Evolutionary conservation across 176 grass and related monocot species (phyloP).

Genomic region (Zoysia japonica): DNA sequence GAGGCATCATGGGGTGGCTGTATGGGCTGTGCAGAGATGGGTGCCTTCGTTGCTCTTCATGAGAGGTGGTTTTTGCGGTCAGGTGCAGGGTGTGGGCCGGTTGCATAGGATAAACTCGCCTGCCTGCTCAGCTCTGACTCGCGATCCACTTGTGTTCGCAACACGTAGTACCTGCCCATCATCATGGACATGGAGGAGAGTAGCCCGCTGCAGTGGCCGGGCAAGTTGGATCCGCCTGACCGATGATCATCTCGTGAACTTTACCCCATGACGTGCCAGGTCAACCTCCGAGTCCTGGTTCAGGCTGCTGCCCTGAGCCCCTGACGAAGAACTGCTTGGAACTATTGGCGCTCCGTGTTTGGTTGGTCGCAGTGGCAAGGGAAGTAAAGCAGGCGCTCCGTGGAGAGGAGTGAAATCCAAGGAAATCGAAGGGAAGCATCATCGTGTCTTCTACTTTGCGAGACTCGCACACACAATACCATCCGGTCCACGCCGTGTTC

Average conservation of each 20-base stretch:
- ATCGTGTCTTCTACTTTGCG: neutral
- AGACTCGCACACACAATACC: neutral
- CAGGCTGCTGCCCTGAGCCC: neutral
- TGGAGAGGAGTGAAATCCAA: slow-evolving; percentile 23
- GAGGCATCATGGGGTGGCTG: neutral
- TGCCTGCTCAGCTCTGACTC: neutral
- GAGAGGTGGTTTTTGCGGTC: neutral
- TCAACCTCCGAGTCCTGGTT: neutral
- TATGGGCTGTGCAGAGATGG: neutral
- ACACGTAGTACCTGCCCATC: neutral
- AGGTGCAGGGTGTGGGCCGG: slow-evolving; percentile 31
- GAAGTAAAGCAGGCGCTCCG: slow-evolving; percentile 26
- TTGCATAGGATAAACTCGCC: neutral
- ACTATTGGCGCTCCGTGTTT: neutral
- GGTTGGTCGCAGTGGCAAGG: neutral
- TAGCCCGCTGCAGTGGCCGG: neutral
- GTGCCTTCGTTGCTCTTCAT: neutral
- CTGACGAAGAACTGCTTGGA: neutral
- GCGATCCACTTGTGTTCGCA: neutral
- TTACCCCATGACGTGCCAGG: neutral
- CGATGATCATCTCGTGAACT: neutral
- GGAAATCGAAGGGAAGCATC: slow-evolving; percentile 22
- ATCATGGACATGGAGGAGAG: neutral
- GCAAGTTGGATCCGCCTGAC: neutral
- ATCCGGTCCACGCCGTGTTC: neutral